Evolutionary conservation across 495 filamentous ascomycete genomes (phyloP).

Genomic region (Letharia lupina): DNA sequence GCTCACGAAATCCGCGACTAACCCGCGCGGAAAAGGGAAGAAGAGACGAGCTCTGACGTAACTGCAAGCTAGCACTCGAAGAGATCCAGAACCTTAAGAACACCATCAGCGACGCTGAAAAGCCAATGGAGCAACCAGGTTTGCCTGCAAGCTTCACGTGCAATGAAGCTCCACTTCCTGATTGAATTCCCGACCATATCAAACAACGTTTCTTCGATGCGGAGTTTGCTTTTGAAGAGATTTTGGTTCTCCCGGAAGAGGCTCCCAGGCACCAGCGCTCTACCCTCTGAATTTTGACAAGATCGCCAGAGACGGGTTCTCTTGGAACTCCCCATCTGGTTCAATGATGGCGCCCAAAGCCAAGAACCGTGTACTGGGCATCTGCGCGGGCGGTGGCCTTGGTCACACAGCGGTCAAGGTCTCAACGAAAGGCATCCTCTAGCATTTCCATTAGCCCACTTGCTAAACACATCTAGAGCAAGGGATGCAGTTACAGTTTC

Average conservation of each 20-base stretch:
- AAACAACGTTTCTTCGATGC: constrained; percentile 7
- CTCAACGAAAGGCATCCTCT: too few species aligned
- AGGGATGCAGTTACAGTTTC: constrained; percentile 98
- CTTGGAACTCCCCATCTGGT: too few species aligned
- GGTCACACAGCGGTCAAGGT: too few species aligned
- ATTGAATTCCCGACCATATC: background rate
- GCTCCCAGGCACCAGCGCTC: too few species aligned
- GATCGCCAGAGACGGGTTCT: too few species aligned
- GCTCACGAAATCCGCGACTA: background rate
- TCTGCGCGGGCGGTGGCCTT: too few species aligned
- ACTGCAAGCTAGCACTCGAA: background rate
- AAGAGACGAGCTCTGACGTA: background rate
- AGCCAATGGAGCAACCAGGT: background rate
- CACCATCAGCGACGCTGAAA: background rate
- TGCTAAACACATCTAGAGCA: constrained; percentile 46
- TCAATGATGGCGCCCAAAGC: too few species aligned
- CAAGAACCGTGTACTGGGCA: too few species aligned
- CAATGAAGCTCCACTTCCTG: background rate
- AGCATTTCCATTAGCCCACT: too few species aligned
- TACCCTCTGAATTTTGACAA: too few species aligned
- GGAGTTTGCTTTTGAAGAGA: background rate
- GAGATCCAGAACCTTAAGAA: background rate
- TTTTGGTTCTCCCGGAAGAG: background rate
- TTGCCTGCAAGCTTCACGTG: background rate
- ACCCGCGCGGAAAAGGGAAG: background rate